Evolutionary conservation across 2,329 filamentous ascomycete genomes (phyloP).

Genomic region (Cytospora piceicola): DNA sequence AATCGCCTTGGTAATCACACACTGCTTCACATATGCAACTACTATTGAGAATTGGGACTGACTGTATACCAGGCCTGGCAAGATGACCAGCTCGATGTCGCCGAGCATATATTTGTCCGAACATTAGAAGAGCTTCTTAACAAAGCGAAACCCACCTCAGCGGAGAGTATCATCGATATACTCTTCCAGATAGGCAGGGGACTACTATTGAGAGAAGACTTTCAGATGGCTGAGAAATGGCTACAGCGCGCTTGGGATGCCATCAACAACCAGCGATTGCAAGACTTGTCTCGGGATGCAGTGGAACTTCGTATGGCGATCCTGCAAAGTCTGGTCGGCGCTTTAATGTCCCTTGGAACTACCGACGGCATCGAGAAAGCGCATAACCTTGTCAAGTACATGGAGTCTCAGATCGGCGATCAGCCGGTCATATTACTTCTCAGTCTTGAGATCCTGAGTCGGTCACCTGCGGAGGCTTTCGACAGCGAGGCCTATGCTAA

Average conservation of each 20-base stretch:
- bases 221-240: conserved; percentile 69
- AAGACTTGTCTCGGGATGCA: conserved; percentile 60
- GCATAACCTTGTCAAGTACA: conserved; percentile 57
- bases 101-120: conserved; percentile 76
- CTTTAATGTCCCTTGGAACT: conserved; percentile 53
- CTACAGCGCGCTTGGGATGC: conserved; percentile 67
- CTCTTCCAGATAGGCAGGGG: conserved; percentile 74
- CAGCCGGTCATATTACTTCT: conserved; percentile 69
- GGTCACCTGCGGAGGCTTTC: conserved; percentile 50
- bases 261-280: conserved; percentile 58
- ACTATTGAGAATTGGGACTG: conserved; percentile 7
- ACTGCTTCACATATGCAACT: conserved; percentile 23
- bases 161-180: conserved; percentile 68
- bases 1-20: conserved; percentile 64
- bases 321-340: conserved; percentile 64
- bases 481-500: conserved; percentile 52
- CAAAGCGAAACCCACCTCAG: conserved; percentile 50
- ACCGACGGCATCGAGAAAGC: conserved; percentile 55
- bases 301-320: conserved; percentile 69
- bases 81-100: conserved; percentile 72
- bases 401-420: conserved; percentile 66
- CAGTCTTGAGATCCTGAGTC: conserved; percentile 67
- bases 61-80: conserved; percentile 66
- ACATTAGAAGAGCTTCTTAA: conserved; percentile 45
- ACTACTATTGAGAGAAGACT: conserved; percentile 56